Base-by-base conservation (phyloP, 2,329 filamentous ascomycete species). In the Colletotrichum camelliae region DNA sequence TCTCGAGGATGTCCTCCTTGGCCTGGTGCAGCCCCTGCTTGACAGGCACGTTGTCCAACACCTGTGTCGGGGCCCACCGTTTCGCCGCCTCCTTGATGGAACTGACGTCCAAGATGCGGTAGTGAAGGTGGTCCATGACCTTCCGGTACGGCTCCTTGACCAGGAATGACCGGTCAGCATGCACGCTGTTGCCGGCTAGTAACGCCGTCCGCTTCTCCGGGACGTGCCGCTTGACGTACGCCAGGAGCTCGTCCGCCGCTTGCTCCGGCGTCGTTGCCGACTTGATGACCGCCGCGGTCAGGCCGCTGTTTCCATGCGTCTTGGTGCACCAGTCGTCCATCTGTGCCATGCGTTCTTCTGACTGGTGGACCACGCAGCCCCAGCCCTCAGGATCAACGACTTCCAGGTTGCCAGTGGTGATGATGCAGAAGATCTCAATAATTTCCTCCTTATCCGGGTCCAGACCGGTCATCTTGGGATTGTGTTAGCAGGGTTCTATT, bases 71-170 rank as follows among this genome's bases (percentile, higher is more conserved):
- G 58, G 92, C 93, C 96, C 97, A 99, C 61, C 96, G 90, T 78
- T 92, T 91, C 21, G 93, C 94, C 27, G 95, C 96, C 87, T 99
- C 97, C 86, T 98, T 98, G 81, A 98, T 91, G 62, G 93, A 91
- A 84, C 96, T 98, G 70, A 98, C 95, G 83, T 99, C 97, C 64
- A 98, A 86, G 77, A 99, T 94, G 18, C 97, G 92, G 85, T 99
- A 96, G 85, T 98, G 94, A 79, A 99, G 87, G 84, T 97, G 92
- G 72, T 94, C 91, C 65, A 95, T 86, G 3, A 98, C 92, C 75
- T 89, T 87, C 52, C 88, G 90, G 84, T 96, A 99, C 0, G 96
- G 96, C 72, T 89, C 89, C 77, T 91, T 91, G 7, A 91, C 88
- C 75, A 99, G 88, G 82, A 99, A 99, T 3, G 92, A 91, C 80